These are phyloP conservation scores for Leucosporidium creatinivorum DNA, from an alignment of 768 basidiomycete genomes.

Conservation along the genomic window DNA sequence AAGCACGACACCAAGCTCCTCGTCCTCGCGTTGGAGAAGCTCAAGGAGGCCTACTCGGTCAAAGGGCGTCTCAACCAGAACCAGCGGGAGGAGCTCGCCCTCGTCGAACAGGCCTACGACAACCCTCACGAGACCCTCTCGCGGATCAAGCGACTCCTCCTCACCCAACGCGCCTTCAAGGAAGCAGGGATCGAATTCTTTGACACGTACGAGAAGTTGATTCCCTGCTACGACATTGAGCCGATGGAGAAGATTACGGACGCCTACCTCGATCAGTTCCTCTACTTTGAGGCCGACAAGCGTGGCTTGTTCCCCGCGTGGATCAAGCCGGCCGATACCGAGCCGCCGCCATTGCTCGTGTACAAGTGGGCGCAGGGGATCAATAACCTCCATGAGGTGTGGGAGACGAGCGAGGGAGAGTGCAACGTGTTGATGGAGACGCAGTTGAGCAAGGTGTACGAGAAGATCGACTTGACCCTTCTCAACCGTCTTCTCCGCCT, in stretches of 20 bases:
- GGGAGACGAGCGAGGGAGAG: slow-evolving; percentile 97
- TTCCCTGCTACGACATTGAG: slow-evolving; percentile 98
- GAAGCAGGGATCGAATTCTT: slow-evolving; percentile 73
- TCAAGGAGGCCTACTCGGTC: slow-evolving; percentile 98
- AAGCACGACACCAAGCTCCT: slow-evolving; percentile 98
- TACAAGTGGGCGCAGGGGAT: slow-evolving; percentile 99
- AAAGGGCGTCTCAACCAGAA: slow-evolving; percentile 97
- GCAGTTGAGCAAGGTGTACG: slow-evolving; percentile 92
- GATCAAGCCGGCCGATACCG: slow-evolving; percentile 98
- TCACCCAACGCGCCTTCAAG: slow-evolving; percentile 98
- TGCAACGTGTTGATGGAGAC: slow-evolving; percentile 99
- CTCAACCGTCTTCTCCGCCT: slow-evolving; percentile 91
- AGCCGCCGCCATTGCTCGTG: slow-evolving; percentile 90
- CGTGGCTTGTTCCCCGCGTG: slow-evolving; percentile 95
- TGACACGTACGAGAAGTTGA: slow-evolving; percentile 74
- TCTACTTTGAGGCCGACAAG: slow-evolving; percentile 99
- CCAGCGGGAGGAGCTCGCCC: slow-evolving; percentile 92
- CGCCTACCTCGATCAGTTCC: slow-evolving; percentile 96
- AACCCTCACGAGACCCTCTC: slow-evolving; percentile 98
- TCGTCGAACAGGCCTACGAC: slow-evolving; percentile 98
- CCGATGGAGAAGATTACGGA: slow-evolving; percentile 99
- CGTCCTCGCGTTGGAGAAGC: slow-evolving; percentile 90
- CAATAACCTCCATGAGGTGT: slow-evolving; percentile 95
- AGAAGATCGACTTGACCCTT: slow-evolving; percentile 95
- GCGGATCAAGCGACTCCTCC: slow-evolving; percentile 90